Evolutionary conservation across 2,329 filamentous ascomycete species (phyloP), one percentile per base, ranked within the genome.

Genomic region (Fusarium sp.): DNA sequence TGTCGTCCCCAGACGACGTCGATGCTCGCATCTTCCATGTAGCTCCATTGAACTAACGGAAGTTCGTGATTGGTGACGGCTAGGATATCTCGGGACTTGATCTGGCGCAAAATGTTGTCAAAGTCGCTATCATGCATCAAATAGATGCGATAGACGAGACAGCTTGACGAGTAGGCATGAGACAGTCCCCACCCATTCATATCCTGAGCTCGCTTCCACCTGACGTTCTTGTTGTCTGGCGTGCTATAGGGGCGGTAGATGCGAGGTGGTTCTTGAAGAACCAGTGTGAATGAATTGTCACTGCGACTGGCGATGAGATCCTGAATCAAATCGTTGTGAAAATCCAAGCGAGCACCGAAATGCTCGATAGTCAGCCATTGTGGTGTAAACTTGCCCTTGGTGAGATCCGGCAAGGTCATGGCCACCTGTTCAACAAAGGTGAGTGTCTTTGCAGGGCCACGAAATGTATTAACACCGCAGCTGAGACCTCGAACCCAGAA

Each of bases 391-490:
- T 65, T 75, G 45, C 60, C 70, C 16, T 34, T 60, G 30, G 50
- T 20, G 13, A 23, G 5, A 6, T 9, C 32, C 1, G 63, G 66
- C 13, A 71, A 20, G 8, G 11, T 4, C n/a, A 76, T 13, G 5
- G 67, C 79, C 68, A 78, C 79, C 67, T 86, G 89, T 78, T 85
- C 74, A 4, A 85, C 79, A 68, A 88, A 91, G 0, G 81, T 80
- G 8, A 90, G 80, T 23, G 6, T 74, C 70, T 77, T 75, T 6
- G 68, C 32, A 1, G 52, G 30, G 0, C 79, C 63, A 2, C 76
- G 60, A 61, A 87, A 90, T 9, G 84, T 78, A 71, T 87, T 87
- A 52, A 87, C 84, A 2, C 89, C 89, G 64, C 87, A 89, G 9
- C 81, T 82, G 34, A 88, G 66, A 3, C 61, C 39, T 9, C 9